Conservation (phyloP, 257 asterid species). For the Solanum chilense region DNA sequence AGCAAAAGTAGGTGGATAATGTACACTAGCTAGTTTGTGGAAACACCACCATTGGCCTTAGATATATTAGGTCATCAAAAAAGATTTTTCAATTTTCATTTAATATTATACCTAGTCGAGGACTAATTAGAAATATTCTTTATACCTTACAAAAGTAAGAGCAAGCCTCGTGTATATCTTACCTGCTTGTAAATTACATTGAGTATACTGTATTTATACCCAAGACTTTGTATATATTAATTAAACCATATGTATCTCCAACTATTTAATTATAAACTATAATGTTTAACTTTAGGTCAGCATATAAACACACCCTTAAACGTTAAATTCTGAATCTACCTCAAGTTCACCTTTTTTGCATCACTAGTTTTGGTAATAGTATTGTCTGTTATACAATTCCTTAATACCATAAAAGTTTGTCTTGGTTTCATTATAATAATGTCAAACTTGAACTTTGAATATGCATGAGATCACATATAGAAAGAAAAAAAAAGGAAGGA, state of each 20-base stretch:
- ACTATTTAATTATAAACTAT: neutral
- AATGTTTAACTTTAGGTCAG: neutral
- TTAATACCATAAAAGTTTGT: neutral
- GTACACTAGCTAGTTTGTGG: conserved; percentile 10
- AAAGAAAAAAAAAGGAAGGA: neutral
- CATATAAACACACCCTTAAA: neutral
- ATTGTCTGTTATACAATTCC: neutral
- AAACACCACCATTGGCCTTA: conserved; percentile 19
- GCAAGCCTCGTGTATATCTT: neutral
- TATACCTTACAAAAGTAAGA: neutral
- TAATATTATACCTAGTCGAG: neutral
- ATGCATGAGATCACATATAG: neutral
- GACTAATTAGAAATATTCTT: neutral
- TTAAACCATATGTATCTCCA: neutral
- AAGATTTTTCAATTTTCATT: neutral
- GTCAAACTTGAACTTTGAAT: neutral
- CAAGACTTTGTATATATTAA: neutral
- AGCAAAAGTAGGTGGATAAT: conserved; percentile 18
- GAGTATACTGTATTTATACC: neutral
- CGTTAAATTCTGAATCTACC: neutral
- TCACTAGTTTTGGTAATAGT: conserved; percentile 12
- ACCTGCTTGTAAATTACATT: neutral
- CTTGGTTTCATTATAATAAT: neutral
- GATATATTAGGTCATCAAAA: conserved; percentile 1
- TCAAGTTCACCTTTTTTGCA: neutral